Conservation (phyloP, 768 basidiomycete species). For the Boletellus ananiceps region DNA sequence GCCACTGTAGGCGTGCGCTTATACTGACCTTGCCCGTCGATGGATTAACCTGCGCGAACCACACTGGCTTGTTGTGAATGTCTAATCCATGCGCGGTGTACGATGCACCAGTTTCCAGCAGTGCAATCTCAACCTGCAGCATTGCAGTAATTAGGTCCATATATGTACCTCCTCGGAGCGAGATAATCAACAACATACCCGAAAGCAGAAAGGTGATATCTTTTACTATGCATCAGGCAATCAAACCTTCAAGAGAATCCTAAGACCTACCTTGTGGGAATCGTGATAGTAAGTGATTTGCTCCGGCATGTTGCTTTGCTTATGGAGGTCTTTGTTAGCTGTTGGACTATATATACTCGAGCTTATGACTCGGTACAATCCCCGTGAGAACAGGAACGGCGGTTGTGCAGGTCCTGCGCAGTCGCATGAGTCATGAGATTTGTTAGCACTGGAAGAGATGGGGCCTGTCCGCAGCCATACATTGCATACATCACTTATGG, state of each 20-base stretch:
- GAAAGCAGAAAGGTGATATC: conserved; percentile 54
- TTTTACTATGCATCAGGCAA: conserved; percentile 13
- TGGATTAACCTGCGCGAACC: conserved; percentile 63
- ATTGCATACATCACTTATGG: too few species aligned
- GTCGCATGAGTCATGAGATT: too few species aligned
- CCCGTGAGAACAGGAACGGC: too few species aligned
- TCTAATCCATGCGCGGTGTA: conserved; percentile 53
- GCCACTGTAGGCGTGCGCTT: too few species aligned
- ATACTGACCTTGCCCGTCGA: conserved; percentile 48
- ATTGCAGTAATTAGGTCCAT: neutral
- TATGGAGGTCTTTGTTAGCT: neutral
- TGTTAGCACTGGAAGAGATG: too few species aligned
- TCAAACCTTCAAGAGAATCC: neutral
- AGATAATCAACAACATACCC: conserved; percentile 32
- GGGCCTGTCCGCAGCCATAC: too few species aligned
- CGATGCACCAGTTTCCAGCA: conserved; percentile 47
- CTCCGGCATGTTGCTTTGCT: conserved; percentile 11
- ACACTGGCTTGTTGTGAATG: conserved; percentile 57
- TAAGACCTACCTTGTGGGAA: conserved; percentile 35
- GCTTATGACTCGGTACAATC: too few species aligned
- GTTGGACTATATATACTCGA: too few species aligned
- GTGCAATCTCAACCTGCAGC: conserved; percentile 50
- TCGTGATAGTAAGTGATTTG: conserved; percentile 38
- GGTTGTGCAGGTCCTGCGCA: too few species aligned
- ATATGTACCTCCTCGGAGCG: too few species aligned